A percentile compares a stretch with the other conserved stretches of the same genome.
phyloP scores from a whole-genome alignment of 169 alveolate species.

The Pseudocohnilembus persalinus region DNA sequence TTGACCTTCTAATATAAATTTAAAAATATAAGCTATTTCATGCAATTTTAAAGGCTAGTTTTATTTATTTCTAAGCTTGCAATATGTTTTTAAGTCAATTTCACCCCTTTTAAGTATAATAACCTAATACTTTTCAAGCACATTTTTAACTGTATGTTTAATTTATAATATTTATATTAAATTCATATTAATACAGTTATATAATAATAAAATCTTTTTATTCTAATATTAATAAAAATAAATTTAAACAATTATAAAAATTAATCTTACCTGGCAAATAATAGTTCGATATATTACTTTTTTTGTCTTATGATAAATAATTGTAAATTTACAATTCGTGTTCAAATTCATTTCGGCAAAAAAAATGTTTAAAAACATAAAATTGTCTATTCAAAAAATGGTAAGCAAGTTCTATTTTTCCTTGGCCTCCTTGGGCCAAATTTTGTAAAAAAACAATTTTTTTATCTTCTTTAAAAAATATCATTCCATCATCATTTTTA shows the following conservation, averaged over 20 bases:
- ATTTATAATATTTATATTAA: no score
- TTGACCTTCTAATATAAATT: background rate
- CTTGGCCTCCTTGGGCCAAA: background rate
- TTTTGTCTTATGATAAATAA: no score
- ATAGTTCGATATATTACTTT: no score
- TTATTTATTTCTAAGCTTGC: background rate
- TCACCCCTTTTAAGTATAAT: background rate
- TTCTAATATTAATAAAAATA: no score
- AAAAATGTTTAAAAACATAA: no score
- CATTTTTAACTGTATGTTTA: background rate
- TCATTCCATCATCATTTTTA: background rate
- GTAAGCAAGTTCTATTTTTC: background rate
- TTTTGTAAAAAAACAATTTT: no score
- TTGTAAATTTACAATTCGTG: background rate
- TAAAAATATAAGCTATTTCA: background rate
- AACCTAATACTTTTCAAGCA: background rate
- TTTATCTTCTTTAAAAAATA: background rate
- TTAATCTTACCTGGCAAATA: no score
- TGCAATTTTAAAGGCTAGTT: background rate
- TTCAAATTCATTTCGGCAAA: background rate
- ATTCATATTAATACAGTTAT: no score
- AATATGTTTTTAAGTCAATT: background rate
- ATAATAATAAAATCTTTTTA: no score
- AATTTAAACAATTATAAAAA: no score
- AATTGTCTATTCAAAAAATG: no score